These are phyloP conservation scores for Volvox reticuliferus DNA, from an alignment of 139 green algal genomes.

Conservation along the genomic window DNA sequence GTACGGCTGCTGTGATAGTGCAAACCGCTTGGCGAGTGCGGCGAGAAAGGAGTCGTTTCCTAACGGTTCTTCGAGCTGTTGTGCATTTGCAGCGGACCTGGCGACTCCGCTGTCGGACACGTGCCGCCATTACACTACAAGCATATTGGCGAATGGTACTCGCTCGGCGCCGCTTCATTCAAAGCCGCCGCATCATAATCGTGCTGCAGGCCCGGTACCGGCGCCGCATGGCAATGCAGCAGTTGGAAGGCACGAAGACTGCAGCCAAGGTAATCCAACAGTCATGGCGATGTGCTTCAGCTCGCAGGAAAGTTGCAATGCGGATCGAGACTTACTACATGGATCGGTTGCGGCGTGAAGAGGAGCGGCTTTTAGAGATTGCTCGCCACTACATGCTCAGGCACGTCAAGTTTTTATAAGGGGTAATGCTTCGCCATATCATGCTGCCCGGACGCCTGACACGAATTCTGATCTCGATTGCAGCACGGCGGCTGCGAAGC, in stretches of 20 bases:
- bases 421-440: too few species aligned
- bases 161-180: background rate
- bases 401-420: background rate
- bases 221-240: background rate
- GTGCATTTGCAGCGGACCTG: slow-evolving; percentile 39
- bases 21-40: slow-evolving; percentile 32
- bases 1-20: slow-evolving; percentile 33
- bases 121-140: slow-evolving; percentile 4
- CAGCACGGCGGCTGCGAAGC: slow-evolving; percentile 47
- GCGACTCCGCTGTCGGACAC: background rate
- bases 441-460: too few species aligned
- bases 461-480: too few species aligned
- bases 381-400: slow-evolving; percentile 45
- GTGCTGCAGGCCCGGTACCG: slow-evolving; percentile 38
- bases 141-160: background rate
- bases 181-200: background rate
- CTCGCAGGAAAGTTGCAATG: slow-evolving; percentile 28
- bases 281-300: slow-evolving; percentile 16
- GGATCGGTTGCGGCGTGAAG: too few species aligned
- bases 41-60: background rate
- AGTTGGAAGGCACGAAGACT: background rate
- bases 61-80: background rate
- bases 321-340: background rate
- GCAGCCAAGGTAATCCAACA: slow-evolving; percentile 13
- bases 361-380: background rate